Conservation (phyloP, 441 rosid genomes). For the Jatropha multifida region DNA sequence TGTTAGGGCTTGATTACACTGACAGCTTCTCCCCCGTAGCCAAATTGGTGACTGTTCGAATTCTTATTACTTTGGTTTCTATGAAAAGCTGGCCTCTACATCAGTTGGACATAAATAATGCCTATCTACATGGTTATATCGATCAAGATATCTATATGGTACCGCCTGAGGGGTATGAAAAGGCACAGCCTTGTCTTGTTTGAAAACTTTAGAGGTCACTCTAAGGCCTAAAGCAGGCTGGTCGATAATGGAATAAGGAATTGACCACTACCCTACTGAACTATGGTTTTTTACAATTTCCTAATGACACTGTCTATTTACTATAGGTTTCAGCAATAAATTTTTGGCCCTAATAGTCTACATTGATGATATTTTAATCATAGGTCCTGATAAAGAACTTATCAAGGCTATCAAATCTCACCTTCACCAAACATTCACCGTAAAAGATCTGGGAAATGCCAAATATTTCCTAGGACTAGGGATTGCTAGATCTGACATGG, state of each 20-base stretch:
- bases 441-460: not conserved
- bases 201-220: not conserved
- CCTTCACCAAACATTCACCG: not conserved
- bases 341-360: no score
- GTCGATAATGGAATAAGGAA: not conserved
- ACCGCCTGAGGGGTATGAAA: not conserved
- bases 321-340: not conserved
- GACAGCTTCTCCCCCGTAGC: not conserved
- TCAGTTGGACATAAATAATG: not conserved
- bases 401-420: no score
- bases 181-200: not conserved
- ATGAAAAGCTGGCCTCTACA: not conserved
- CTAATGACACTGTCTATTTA: not conserved
- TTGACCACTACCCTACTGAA: not conserved
- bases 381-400: no score
- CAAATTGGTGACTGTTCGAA: not conserved
- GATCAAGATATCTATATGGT: not conserved
- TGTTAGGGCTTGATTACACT: not conserved
- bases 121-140: not conserved
- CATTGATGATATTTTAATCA: not conserved
- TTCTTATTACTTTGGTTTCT: not conserved
- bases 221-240: not conserved
- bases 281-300: not conserved
- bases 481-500: not conserved
- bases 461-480: not conserved